A percentile compares a stretch with the other conserved stretches of the same genome.
These are phyloP conservation scores for Spathaspora girioi DNA, from an alignment of 805 yeast species.

Conservation along the genomic window DNA sequence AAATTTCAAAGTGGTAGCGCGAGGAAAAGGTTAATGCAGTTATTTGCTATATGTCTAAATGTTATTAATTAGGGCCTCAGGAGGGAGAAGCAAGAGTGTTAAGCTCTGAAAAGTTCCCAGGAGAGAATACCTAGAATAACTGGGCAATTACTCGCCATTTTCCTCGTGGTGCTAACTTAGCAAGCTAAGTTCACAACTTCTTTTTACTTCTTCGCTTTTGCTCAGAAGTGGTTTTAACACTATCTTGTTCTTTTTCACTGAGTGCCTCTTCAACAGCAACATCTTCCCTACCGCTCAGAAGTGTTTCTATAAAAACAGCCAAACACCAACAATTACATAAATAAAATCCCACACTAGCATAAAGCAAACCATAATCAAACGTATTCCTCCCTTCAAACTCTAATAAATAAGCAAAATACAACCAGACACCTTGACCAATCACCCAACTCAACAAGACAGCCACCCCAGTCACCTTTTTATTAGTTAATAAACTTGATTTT, in stretches of 20 bases:
- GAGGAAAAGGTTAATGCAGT: not conserved
- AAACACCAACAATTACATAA: slow-evolving; percentile 57
- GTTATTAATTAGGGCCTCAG: too few relatives aligned
- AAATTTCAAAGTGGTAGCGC: not conserved
- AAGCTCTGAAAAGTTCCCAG: too few relatives aligned
- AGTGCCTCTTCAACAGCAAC: not conserved
- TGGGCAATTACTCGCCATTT: too few relatives aligned
- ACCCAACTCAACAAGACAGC: slow-evolving; percentile 58
- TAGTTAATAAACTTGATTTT: slow-evolving; percentile 30
- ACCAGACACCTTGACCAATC: slow-evolving; percentile 71
- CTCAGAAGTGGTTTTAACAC: not conserved
- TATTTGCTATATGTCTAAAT: not conserved
- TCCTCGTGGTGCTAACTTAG: too few relatives aligned
- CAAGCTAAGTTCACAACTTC: too few relatives aligned
- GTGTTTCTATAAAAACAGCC: slow-evolving; percentile 45
- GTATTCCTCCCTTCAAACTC: slow-evolving; percentile 75
- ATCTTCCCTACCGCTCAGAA: not conserved
- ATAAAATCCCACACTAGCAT: slow-evolving; percentile 57
- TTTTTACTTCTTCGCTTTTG: too few relatives aligned
- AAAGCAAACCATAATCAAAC: slow-evolving; percentile 57
- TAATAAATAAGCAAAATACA: slow-evolving; percentile 67
- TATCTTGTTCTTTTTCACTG: not conserved
- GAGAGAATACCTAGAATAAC: too few relatives aligned
- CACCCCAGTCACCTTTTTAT: slow-evolving; percentile 29
- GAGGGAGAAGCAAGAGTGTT: too few relatives aligned